Evolutionary conservation across 148 eudicot species (phyloP), one percentile per base, ranked within the genome.

Genomic region (Pharnaceum exiguum): DNA sequence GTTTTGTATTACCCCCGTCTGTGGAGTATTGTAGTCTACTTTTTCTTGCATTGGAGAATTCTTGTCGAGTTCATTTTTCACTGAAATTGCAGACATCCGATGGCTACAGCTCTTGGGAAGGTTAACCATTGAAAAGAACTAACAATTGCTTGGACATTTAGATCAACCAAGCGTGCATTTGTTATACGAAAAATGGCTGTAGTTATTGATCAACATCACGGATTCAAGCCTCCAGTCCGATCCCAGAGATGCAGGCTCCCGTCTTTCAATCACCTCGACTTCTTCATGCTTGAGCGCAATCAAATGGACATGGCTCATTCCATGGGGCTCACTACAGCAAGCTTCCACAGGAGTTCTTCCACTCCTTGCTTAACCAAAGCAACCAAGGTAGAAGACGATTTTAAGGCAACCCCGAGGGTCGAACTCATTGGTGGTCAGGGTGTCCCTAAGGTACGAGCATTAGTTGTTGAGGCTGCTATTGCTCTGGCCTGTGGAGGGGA

Each of bases 361-460:
- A 88, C 96, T 40, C 98, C 98, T 46, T 93, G 98, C 66, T 76
- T 93, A 10, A 79, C 96, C 43, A 40, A 72, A 32, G 69, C 77
- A 17, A 35, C 71, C 7, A 69, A 47, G 58, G 37, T 58, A 22
- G 67, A 76, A 52, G 85, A 80, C 51, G 82, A 77, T 12, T 46
- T 51, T n/a, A 68, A 72, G 37, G 28, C 57, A 7, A 78, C 67
- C 50, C 85, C 84, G n/a, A 79, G 77, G 67, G 67, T 93, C 37
- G 86, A 93, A 60, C 85, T 88, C 45, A 63, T 88, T 33, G 72
- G 76, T 29, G 95, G 96, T 24, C 75, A 72, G 43, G 72, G 77
- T 9, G 81, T 77, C 51, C 86, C 87, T 0, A 63, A 63, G 45
- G 85, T 72, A 0, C 81, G 84, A 21, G 86, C 87, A 27, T 78